Percentiles rank a stretch among this genome's conserved stretches.
phyloP scores from a whole-genome alignment of 805 yeast genomes.

The Suhomyces sp. region DNA sequence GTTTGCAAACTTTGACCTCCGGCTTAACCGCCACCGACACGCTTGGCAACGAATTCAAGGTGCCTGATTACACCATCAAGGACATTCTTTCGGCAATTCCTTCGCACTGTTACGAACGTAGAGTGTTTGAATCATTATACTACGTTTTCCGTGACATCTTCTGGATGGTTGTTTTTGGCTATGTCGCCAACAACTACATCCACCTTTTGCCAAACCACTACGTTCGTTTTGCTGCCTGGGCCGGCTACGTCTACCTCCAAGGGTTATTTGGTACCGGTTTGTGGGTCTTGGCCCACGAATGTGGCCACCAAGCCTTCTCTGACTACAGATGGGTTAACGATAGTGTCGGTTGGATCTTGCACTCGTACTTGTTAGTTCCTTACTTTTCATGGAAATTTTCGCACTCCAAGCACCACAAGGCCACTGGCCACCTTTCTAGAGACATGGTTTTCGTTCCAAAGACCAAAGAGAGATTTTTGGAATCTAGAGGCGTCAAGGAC shows the following conservation, averaged over 20 bases:
- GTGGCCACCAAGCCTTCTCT: conserved; percentile 63
- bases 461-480: conserved; percentile 46
- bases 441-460: conserved; percentile 61
- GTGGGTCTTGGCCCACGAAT: conserved; percentile 64
- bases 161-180: conserved; percentile 43
- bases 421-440: conserved; percentile 57
- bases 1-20: conserved; percentile 7
- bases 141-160: conserved; percentile 54
- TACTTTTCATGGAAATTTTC: conserved; percentile 62
- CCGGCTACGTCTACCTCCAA: conserved; percentile 34
- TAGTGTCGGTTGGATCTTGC: conserved; percentile 58
- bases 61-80: conserved; percentile 61
- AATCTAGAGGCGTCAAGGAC: conserved; percentile 27
- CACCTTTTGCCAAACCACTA: conserved; percentile 22
- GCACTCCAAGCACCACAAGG: conserved; percentile 62
- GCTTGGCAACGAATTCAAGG: conserved; percentile 52
- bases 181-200: conserved; percentile 40
- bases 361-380: conserved; percentile 56
- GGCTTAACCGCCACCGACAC: conserved; percentile 46
- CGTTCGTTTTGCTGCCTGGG: conserved; percentile 43
- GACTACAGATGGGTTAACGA: conserved; percentile 54
- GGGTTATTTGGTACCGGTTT: conserved; percentile 56
- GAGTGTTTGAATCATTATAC: conserved; percentile 45
- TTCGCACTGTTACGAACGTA: conserved; percentile 57
- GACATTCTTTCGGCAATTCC: conserved; percentile 59